Conservation (phyloP, 1,284 basidiomycete species). For the Rhizopogon parksii region DNA sequence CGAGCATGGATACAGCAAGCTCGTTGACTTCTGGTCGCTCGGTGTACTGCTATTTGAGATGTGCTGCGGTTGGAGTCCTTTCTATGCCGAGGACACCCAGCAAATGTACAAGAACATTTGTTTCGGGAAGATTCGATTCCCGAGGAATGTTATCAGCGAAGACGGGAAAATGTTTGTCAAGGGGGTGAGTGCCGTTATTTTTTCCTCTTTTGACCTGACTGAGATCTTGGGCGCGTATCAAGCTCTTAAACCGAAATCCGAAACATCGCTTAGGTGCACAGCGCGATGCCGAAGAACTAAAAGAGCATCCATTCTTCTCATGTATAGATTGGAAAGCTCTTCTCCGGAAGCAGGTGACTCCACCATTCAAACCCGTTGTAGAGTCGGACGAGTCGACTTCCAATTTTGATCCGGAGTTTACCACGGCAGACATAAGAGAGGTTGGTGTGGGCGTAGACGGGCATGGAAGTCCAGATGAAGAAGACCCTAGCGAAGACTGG, state of each 20-base stretch:
- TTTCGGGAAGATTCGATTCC: conserved; percentile 98
- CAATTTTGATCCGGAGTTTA: conserved; percentile 99
- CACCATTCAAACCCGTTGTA: conserved; percentile 96
- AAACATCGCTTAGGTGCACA: conserved; percentile 91
- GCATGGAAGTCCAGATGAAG: conserved; percentile 50
- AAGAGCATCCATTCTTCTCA: conserved; percentile 94
- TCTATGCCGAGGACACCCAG: conserved; percentile 99
- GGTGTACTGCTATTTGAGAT: conserved; percentile 93
- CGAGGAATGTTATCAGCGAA: conserved; percentile 93
- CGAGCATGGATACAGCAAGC: conserved; percentile 97
- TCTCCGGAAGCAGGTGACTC: conserved; percentile 85
- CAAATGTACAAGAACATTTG: conserved; percentile 99
- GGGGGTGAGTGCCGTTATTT: conserved; percentile 57
- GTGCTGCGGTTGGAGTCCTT: conserved; percentile 99
- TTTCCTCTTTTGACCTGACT: conserved; percentile 11
- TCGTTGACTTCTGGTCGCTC: conserved; percentile 98
- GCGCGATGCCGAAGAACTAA: conserved; percentile 89
- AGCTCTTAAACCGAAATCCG: conserved; percentile 97
- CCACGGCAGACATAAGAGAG: conserved; percentile 74
- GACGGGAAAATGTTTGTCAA: conserved; percentile 99
- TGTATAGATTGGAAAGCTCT: conserved; percentile 88
- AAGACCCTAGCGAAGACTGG: conserved; percentile 72
- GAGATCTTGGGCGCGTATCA: conserved; percentile 3
- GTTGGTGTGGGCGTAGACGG: conserved; percentile 56
- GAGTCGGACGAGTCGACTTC: conserved; percentile 97